phyloP scores from a whole-genome alignment of 2,329 filamentous ascomycete species.

The Pseudogymnoascus sp. region DNA sequence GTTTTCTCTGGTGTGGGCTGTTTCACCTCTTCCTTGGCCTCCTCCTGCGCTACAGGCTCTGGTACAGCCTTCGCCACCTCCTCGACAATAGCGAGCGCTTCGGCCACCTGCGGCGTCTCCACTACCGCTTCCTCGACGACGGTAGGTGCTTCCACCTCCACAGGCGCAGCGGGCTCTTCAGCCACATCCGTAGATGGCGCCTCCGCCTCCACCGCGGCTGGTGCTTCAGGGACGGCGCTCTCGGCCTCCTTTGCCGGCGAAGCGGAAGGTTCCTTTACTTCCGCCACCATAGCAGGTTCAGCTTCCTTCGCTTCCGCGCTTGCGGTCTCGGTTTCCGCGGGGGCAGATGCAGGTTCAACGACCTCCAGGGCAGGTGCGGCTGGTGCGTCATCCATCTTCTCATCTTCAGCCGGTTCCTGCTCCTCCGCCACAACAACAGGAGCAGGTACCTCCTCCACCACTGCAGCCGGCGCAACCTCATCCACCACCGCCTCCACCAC shows the following conservation, averaged over 20 bases:
- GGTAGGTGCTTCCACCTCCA: background rate
- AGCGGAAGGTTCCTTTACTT: background rate
- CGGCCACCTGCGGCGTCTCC: background rate
- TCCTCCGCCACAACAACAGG: background rate
- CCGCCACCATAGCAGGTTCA: background rate
- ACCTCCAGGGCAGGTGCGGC: background rate
- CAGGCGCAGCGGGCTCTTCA: background rate
- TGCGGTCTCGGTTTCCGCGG: background rate
- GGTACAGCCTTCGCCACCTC: background rate
- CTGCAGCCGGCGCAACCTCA: background rate
- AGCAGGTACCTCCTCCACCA: background rate
- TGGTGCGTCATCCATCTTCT: background rate
- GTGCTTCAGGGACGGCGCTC: background rate
- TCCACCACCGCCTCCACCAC: background rate
- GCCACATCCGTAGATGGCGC: background rate
- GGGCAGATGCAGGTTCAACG: background rate
- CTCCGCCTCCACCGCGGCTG: background rate
- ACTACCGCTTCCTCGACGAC: background rate
- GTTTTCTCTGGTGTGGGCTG: background rate
- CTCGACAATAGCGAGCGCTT: background rate
- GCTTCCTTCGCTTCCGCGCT: background rate
- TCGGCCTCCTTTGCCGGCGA: background rate
- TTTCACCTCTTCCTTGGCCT: background rate
- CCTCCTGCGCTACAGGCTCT: background rate
- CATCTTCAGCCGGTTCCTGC: background rate